Evolutionary conservation across 345 rosid genomes (phyloP).

Genomic region (Bruguiera sexangula): DNA sequence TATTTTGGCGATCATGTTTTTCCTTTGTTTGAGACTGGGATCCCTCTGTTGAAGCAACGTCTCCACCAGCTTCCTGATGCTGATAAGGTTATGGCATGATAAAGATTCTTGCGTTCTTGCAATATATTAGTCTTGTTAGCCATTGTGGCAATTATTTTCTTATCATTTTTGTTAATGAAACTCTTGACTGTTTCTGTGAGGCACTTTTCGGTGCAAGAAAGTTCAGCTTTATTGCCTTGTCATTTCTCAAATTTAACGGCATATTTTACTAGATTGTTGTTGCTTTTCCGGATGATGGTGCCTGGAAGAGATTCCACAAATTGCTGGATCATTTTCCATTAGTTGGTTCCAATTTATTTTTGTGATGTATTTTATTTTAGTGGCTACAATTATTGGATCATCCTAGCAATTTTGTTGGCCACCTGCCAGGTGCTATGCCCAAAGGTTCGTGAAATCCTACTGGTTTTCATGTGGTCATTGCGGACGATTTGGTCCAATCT

Average conservation of each 20-base stretch:
- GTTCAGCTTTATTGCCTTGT: no score
- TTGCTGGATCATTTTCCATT: slow-evolving; percentile 73
- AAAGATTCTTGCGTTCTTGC: neutral
- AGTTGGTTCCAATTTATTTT: slow-evolving; percentile 39
- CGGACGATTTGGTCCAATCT: slow-evolving; percentile 93
- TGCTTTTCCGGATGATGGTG: slow-evolving; percentile 99
- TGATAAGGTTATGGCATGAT: slow-evolving; percentile 48
- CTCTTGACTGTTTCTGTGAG: neutral
- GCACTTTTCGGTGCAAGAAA: neutral
- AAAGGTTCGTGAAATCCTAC: slow-evolving; percentile 89
- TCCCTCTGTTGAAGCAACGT: slow-evolving; percentile 80
- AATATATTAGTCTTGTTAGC: slow-evolving; percentile 9
- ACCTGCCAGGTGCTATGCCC: slow-evolving; percentile 74
- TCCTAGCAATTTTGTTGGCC: slow-evolving; percentile 16
- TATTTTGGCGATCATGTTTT: slow-evolving; percentile 92
- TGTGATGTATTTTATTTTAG: neutral
- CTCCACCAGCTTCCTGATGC: slow-evolving; percentile 71
- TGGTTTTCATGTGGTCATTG: slow-evolving; percentile 88
- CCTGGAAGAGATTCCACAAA: slow-evolving; percentile 98
- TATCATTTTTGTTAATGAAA: neutral
- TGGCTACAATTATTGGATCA: neutral
- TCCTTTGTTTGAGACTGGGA: slow-evolving; percentile 96
- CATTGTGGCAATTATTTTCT: neutral
- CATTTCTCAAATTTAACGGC: no score
- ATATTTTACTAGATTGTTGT: slow-evolving; percentile 47